Base-by-base conservation (phyloP, 805 yeast genomes). In the Pichia thaimueangensis region DNA sequence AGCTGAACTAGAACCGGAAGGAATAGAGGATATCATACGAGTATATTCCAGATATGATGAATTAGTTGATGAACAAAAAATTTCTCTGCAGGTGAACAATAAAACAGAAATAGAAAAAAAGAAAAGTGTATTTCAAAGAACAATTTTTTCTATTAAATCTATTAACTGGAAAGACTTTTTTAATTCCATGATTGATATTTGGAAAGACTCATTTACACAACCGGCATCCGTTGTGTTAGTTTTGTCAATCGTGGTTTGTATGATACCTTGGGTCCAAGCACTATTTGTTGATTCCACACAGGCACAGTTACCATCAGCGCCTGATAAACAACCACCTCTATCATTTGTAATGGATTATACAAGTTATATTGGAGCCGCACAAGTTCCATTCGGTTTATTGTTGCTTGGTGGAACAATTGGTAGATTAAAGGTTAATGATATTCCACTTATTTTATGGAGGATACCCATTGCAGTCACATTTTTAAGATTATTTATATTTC, bases 341-440 rank as follows among this genome's bases (percentile, higher is more conserved):
- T 86, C 86, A 28, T 89, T 89, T 50, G 43, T 89, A 5, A 84
- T 91, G 78, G 96, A 91, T 57, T 77, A 81, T 50, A 70, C 91
- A 0, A 57, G 75, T 2, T 91, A 91, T 57, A 67, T 91, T 7
- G 96, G 96, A 0, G 78, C 78, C 22, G 96, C 96, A 0, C 78
- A 85, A 38, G 95, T 91, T 27, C 97, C 97, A 1, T 62, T 86
- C 45, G 97, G 97, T 0, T 66, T 91, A 47, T 59, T 86, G 35
- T 56, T 91, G 45, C 62, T 91, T 23, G 97, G 97, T 2, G 95
- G 91, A 15, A 87, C 96, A 2, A 77, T 91, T 32, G 84, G 96
- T 1, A 67, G 96, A 37, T 69, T 91, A 39, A 65, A 76, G 47
- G 60, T 88, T 17, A 67, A 65, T 6, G 55, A 66, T 5, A 64